Evolutionary conservation across 2,329 filamentous ascomycete genomes (phyloP), one percentile per base, ranked within the genome.

Genomic region (Phoma sp.): DNA sequence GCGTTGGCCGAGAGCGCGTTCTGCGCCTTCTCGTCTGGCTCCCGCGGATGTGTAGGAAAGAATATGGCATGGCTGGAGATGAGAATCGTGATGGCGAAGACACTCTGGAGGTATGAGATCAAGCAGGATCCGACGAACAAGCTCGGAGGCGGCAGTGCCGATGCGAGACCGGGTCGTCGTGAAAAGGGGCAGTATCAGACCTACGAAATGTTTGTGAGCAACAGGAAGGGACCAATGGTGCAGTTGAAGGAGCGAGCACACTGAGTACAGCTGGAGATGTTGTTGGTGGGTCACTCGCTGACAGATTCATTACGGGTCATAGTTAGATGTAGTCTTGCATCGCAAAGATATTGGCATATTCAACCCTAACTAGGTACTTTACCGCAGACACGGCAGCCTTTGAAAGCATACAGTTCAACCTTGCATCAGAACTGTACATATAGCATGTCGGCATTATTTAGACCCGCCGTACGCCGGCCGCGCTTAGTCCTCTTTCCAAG

Each of bases 161-260:
- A 61, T 10, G 62, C 51, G 3, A 54, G 57, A 39, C 56, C 48
- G 3, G 64, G 64, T 15, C 57, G 66, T 20, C 60, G 52, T 32
- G 43, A 47, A 23, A 57, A 61, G 42, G 56, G 62, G 23, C 64
- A 69, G 53, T 69, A 66, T 33, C 66, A 69, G 49, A 62, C 60
- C 2, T 68, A 64, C 30, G 66, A 69, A 12, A 61, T 65, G 26
- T 68, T 73, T 53, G 57, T 72, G 30, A 63, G 64, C 2, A 61
- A 63, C 25, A 66, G 69, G 42, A 64, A 74, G 51, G 73, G 74
- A 6, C 73, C 74, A 4, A 63, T 73, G 42, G 50, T 74, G 7
- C 62, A 71, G 46, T 42, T 67, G 5, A 60, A 55, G 43, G 51
- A 61, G 42, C 53, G 60, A n/a, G 30, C n/a, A 2, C 42, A 52